Base-by-base conservation (phyloP, 306 rosid genomes). In the Neltuma alba region DNA sequence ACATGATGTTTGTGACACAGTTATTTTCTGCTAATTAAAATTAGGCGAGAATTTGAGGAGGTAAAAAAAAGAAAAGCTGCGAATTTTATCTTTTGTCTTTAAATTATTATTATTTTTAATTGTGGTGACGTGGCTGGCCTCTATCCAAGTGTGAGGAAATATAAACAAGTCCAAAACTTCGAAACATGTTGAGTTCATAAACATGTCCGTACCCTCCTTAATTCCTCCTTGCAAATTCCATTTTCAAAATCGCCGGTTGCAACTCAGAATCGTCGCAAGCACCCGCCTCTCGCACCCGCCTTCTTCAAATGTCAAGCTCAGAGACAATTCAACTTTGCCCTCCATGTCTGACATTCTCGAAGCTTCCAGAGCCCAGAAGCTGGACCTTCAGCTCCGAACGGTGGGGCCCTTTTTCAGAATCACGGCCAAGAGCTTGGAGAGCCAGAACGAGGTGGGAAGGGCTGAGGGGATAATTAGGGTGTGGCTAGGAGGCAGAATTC, bases 371-470 rank as follows among this genome's bases (percentile, higher is more conserved):
- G 47, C 92, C 11, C 97, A 92, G 85, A 94, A 88, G 7, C 80
- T 89, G 2, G 83, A 86, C 84, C 87, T 94, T 65, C 73, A 82
- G 76, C 98, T 94, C 54, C 89, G 86, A 89, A 89, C 92, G 4
- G 14, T 94, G 6, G 98, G 97, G 52, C 98, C 97, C 74, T 94
- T 94, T 68, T 92, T 91, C 91, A 87, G 93, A 87, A 91, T 94
- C 85, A 91, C 92, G 0, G 98, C 97, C 50, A 88, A 38, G 61
- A 92, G 87, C 82, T 40, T 82, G 81, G 88, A 77, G 62, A 86
- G 90, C 1, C 54, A 85, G 23, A 75, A 45, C 2, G 97, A 94
- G 80, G 76, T 94, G 18, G 97, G 98, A 44, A 91, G 47, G 67
- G 98, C 98, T 0, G 97, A 94, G 75, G 97, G 98, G 0, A 15